phyloP scores from a whole-genome alignment of 1,284 basidiomycete genomes.

The Sporisorium exsertum region DNA sequence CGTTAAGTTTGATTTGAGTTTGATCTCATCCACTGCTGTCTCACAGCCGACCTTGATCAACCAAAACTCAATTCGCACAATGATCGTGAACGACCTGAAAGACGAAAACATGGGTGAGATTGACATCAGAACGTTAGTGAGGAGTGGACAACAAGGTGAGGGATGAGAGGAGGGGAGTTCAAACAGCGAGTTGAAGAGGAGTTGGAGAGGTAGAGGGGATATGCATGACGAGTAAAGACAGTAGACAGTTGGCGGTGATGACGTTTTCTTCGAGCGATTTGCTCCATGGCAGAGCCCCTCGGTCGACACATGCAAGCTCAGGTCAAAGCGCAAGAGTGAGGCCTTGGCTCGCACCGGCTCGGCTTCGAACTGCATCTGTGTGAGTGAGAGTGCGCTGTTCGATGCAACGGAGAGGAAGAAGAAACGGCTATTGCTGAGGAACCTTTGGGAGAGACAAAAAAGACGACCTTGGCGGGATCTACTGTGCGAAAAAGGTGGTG shows the following conservation, averaged over 20 bases:
- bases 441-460: slow-evolving; percentile 5
- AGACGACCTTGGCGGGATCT: slow-evolving; percentile 26
- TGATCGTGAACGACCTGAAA: not conserved
- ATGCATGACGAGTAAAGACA: slow-evolving; percentile 46
- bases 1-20: too few species aligned
- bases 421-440: slow-evolving; percentile 9
- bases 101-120: not conserved
- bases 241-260: slow-evolving; percentile 41
- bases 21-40: too few species aligned
- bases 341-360: slow-evolving; percentile 1
- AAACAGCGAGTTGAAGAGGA: slow-evolving; percentile 6
- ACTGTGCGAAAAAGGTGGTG: slow-evolving; percentile 10
- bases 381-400: not conserved
- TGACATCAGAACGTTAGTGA: not conserved
- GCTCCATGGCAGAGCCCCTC: not conserved
- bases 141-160: not conserved
- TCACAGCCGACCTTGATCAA: too few species aligned
- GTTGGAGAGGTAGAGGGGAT: not conserved
- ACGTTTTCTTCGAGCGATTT: not conserved
- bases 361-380: not conserved
- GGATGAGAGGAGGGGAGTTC: not conserved
- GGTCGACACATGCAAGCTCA: not conserved
- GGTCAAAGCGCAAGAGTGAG: not conserved
- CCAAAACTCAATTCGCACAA: too few species aligned
- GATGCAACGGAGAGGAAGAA: not conserved